These are phyloP conservation scores for Trifolium repens DNA, from an alignment of 306 rosid species.

Conservation along the genomic window DNA sequence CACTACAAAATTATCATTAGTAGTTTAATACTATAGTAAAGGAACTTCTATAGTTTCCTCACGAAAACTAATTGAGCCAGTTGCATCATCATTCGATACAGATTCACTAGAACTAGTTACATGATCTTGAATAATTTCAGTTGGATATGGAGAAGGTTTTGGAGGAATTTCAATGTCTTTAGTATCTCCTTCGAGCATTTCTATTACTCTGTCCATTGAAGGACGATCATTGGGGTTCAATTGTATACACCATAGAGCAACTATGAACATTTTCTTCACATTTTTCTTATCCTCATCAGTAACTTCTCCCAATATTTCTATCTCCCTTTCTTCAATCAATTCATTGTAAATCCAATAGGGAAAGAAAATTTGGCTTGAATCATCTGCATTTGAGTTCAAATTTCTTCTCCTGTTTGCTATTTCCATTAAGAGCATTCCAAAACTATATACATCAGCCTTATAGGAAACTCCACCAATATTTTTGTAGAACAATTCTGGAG, in stretches of 20 bases:
- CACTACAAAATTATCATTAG: background rate
- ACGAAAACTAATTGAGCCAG: background rate
- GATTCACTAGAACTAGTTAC: background rate
- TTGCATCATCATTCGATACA: background rate
- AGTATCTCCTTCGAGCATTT: background rate
- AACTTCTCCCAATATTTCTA: background rate
- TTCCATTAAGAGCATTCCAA: constrained; percentile 31
- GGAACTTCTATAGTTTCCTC: background rate
- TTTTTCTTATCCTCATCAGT: background rate
- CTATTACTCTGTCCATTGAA: background rate
- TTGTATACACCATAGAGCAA: background rate
- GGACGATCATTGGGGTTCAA: background rate
- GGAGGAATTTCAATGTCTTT: background rate
- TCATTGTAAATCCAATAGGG: constrained; percentile 19
- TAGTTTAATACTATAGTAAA: background rate
- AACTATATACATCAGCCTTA: constrained; percentile 21
- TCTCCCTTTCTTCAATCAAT: background rate
- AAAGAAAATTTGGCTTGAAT: constrained; percentile 14
- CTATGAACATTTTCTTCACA: background rate
- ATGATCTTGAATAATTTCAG: background rate
- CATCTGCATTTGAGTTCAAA: background rate
- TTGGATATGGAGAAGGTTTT: background rate
- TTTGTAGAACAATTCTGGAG: constrained; percentile 26
- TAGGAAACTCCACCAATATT: constrained; percentile 12
- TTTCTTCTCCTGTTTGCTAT: constrained; percentile 8